A percentile compares a stretch with the other conserved stretches of the same genome.
Conservation (phyloP, 352 stramenopile genomes). For the Pythium guiyangense region DNA sequence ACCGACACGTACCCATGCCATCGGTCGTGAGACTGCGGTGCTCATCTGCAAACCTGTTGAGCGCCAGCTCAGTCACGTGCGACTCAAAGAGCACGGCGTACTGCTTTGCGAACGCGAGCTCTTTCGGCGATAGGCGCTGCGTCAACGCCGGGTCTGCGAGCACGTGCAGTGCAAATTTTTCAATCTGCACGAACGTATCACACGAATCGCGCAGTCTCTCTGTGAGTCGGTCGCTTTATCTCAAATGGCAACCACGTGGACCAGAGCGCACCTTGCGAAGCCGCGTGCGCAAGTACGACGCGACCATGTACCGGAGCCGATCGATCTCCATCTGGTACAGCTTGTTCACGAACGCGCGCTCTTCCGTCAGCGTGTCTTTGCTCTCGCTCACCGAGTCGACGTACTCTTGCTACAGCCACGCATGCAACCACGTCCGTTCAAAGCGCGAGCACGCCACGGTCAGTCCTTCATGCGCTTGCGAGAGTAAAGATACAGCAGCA, state of each 20-base stretch:
- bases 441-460: too few species aligned
- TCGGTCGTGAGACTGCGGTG: slow-evolving; percentile 44
- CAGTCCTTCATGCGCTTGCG: too few species aligned
- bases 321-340: slow-evolving; percentile 90
- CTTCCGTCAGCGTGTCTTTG: slow-evolving; percentile 52
- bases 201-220: not conserved
- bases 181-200: slow-evolving; percentile 35
- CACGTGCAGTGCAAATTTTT: slow-evolving; percentile 67
- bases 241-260: too few species aligned
- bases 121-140: slow-evolving; percentile 65
- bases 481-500: too few species aligned
- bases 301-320: slow-evolving; percentile 77
- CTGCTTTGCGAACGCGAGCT: slow-evolving; percentile 71
- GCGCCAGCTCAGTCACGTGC: slow-evolving; percentile 62
- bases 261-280: slow-evolving; percentile 58
- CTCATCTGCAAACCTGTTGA: slow-evolving; percentile 63
- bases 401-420: slow-evolving; percentile 59
- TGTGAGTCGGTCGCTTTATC: not conserved
- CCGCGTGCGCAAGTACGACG: slow-evolving; percentile 75
- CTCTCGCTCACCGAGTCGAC: slow-evolving; percentile 78
- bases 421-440: too few species aligned
- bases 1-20: slow-evolving; percentile 53
- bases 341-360: slow-evolving; percentile 80
- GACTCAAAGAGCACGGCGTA: slow-evolving; percentile 66
- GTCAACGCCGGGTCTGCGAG: slow-evolving; percentile 34